phyloP scores from a whole-genome alignment of 1,284 basidiomycete genomes.

The Irpex sp. region DNA sequence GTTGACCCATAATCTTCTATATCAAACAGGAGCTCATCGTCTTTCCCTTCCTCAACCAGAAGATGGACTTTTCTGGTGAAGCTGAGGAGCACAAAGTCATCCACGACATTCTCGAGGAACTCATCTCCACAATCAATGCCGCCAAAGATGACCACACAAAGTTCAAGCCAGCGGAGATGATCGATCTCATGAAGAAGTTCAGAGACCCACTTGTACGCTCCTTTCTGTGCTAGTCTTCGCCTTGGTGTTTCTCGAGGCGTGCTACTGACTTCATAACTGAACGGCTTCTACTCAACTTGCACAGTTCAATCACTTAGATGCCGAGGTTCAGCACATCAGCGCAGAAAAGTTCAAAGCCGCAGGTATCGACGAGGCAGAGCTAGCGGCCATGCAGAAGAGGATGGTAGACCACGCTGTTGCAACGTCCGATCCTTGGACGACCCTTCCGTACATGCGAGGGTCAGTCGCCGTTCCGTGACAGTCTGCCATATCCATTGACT shows the following conservation, averaged over 20 bases:
- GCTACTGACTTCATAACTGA: too few species aligned
- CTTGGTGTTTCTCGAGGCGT: too few species aligned
- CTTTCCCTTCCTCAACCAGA: conserved; percentile 33
- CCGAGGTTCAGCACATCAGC: neutral
- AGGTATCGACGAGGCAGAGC: neutral
- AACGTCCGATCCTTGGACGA: conserved; percentile 28
- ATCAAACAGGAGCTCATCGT: conserved; percentile 24
- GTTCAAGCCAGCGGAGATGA: neutral
- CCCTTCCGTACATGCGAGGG: conserved; percentile 35
- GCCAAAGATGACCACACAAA: conserved; percentile 13
- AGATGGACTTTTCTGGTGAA: conserved; percentile 35
- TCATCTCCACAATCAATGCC: conserved; percentile 23
- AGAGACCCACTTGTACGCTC: neutral
- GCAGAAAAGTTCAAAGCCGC: neutral
- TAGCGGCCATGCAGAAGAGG: neutral
- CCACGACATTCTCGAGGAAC: conserved; percentile 26
- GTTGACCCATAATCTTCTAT: neutral
- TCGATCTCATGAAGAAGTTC: neutral
- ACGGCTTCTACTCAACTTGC: too few species aligned
- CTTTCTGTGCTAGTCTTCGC: too few species aligned
- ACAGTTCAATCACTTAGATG: neutral
- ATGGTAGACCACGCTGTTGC: conserved; percentile 26
- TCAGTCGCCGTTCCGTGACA: conserved; percentile 14
- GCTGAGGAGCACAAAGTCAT: conserved; percentile 33
- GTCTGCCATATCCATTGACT: too few species aligned